A percentile compares a stretch with the other conserved stretches of the same genome.
Conservation (phyloP, 1,139 yeast genomes). For the Pichia sp. region DNA sequence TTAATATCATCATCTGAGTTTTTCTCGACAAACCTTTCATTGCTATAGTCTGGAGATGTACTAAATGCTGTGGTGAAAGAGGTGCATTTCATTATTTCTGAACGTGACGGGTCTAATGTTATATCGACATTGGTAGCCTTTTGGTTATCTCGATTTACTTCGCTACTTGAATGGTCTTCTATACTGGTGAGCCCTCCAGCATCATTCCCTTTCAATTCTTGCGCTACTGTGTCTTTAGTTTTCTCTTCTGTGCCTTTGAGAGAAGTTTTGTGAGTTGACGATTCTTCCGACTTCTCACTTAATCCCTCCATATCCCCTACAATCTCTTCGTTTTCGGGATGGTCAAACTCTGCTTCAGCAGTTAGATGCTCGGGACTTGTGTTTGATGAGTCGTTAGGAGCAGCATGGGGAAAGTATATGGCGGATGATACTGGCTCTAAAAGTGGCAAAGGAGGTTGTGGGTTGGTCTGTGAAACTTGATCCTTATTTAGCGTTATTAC, state of each 20-base stretch:
- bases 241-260: not conserved
- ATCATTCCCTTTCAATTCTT: not conserved
- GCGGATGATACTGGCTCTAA: conserved; percentile 61
- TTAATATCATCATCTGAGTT: conserved; percentile 24
- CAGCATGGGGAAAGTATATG: conserved; percentile 60
- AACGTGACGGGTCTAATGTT: not conserved
- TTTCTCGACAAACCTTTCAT: conserved; percentile 3
- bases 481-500: not conserved
- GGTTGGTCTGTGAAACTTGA: not conserved
- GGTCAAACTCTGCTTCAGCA: conserved; percentile 33
- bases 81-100: not conserved
- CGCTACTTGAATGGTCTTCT: too few species aligned
- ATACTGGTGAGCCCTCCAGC: not conserved
- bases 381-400: conserved; percentile 25
- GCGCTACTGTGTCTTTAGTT: conserved; percentile 17
- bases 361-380: conserved; percentile 30
- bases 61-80: conserved; percentile 1
- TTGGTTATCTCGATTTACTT: not conserved
- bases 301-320: conserved; percentile 2
- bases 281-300: not conserved
- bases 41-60: not conserved
- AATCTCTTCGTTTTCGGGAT: conserved; percentile 16
- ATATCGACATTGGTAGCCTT: not conserved
- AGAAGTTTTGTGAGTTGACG: not conserved
- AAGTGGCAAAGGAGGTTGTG: conserved; percentile 9